Conservation (phyloP, 306 rosid genomes). For the Pterocarpus santalinus region DNA sequence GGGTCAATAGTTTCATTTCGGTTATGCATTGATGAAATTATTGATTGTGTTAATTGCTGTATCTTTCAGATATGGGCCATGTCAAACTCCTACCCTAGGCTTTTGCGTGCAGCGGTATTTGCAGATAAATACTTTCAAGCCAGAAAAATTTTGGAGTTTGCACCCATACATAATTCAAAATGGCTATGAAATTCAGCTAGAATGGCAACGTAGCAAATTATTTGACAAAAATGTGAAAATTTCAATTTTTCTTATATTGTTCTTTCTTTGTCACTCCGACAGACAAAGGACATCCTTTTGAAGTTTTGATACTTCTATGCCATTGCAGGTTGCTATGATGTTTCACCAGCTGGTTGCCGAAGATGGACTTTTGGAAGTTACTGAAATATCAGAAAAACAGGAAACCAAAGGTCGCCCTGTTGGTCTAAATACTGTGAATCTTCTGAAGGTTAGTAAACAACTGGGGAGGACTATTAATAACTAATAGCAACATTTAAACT, state of each 20-base stretch:
- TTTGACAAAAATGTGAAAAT: slow-evolving; percentile 80
- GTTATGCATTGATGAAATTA: slow-evolving; percentile 41
- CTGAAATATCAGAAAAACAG: slow-evolving; percentile 84
- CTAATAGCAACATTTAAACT: slow-evolving; percentile 25
- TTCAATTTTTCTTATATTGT: slow-evolving; percentile 36
- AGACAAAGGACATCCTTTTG: slow-evolving; percentile 26
- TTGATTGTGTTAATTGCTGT: slow-evolving; percentile 48
- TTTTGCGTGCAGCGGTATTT: slow-evolving; percentile 95
- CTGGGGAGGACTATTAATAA: slow-evolving; percentile 32
- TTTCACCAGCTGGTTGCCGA: slow-evolving; percentile 80
- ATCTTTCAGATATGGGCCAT: slow-evolving; percentile 94
- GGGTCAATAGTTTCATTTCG: slow-evolving; percentile 32
- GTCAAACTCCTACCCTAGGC: slow-evolving; percentile 98
- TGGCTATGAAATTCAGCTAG: slow-evolving; percentile 93
- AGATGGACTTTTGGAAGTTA: slow-evolving; percentile 78
- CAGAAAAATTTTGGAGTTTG: slow-evolving; percentile 93
- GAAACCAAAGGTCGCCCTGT: slow-evolving; percentile 89
- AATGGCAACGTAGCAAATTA: slow-evolving; percentile 92
- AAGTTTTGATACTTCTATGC: slow-evolving; percentile 30
- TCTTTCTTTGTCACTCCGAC: slow-evolving; percentile 24
- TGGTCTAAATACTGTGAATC: slow-evolving; percentile 97
- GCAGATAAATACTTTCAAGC: slow-evolving; percentile 89
- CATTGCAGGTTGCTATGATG: slow-evolving; percentile 80
- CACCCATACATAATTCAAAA: slow-evolving; percentile 73
- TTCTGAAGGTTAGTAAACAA: slow-evolving; percentile 78